phyloP scores from a whole-genome alignment of 208 protist species.

The Trypanosoma avium region DNA sequence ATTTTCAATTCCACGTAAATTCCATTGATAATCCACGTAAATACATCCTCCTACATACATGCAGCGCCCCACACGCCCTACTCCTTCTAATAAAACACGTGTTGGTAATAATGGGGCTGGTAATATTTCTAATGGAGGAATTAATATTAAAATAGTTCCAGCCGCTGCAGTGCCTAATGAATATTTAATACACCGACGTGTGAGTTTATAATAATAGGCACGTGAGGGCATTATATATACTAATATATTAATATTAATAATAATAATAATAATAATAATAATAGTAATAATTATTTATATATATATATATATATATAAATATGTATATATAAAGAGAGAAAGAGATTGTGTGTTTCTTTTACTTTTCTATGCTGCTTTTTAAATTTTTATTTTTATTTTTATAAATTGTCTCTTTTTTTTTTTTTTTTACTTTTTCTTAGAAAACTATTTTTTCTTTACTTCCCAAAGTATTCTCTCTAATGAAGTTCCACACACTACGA shows the following conservation, averaged over 20 bases:
- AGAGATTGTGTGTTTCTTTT: too few species aligned
- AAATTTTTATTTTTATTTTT: too few species aligned
- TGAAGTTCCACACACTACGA: not conserved
- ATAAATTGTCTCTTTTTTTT: too few species aligned
- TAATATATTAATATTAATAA: constrained; percentile 1
- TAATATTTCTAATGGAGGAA: constrained; percentile 70
- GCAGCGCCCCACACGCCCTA: constrained; percentile 80
- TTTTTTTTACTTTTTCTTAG: not conserved
- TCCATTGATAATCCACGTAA: constrained; percentile 72
- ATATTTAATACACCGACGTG: constrained; percentile 26
- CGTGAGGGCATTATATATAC: constrained; percentile 18
- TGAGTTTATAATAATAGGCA: constrained; percentile 14
- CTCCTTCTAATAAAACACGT: constrained; percentile 77
- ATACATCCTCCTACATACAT: constrained; percentile 58
- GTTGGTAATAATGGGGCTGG: constrained; percentile 57
- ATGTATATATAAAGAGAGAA: not conserved
- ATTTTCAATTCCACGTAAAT: constrained; percentile 30
- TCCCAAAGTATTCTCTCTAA: constrained; percentile 9
- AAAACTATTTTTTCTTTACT: not conserved
- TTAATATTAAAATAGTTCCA: constrained; percentile 36
- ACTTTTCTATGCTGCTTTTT: too few species aligned
- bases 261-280: constrained; percentile 1
- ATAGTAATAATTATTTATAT: constrained; percentile 1
- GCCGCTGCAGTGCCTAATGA: constrained; percentile 24
- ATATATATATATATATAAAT: not conserved